Percentiles rank a stretch among this genome's conserved stretches.
phyloP scores from a whole-genome alignment of 2,329 filamentous ascomycete genomes.

The Sclerotinia nivalis region DNA sequence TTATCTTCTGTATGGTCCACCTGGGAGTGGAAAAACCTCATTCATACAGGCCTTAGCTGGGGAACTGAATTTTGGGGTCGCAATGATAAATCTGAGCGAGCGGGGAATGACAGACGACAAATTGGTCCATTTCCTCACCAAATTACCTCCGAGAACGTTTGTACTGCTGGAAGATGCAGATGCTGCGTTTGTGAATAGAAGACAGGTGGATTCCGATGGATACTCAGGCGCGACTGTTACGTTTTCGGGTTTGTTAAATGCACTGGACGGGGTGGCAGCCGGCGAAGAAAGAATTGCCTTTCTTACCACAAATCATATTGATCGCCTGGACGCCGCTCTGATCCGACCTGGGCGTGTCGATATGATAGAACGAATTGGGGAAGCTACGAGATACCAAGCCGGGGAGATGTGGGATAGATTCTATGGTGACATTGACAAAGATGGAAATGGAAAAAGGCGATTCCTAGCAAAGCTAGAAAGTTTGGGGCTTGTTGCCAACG shows the following conservation, averaged over 20 bases:
- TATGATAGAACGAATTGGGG: constrained; percentile 86
- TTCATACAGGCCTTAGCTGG: constrained; percentile 95
- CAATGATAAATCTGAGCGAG: constrained; percentile 54
- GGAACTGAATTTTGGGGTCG: constrained; percentile 54
- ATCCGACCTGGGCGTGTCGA: constrained; percentile 91
- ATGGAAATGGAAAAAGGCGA: constrained; percentile 59
- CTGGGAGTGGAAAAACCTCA: constrained; percentile 79
- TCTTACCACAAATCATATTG: constrained; percentile 92
- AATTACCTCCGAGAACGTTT: constrained; percentile 54
- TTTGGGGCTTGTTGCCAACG: constrained; percentile 67
- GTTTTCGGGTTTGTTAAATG: constrained; percentile 86
- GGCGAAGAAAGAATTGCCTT: constrained; percentile 94
- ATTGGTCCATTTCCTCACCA: constrained; percentile 51
- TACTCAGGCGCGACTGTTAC: constrained; percentile 52
- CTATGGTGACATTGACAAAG: constrained; percentile 77
- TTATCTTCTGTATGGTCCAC: constrained; percentile 76
- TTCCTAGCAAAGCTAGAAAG: constrained; percentile 73
- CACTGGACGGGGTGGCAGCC: constrained; percentile 87
- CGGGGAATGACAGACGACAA: constrained; percentile 59
- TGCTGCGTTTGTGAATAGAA: constrained; percentile 47
- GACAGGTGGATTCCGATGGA: constrained; percentile 58
- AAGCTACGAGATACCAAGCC: constrained; percentile 84
- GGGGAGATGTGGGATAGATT: constrained; percentile 90
- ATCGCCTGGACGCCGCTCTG: constrained; percentile 79
- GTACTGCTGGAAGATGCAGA: constrained; percentile 60